Base-by-base conservation (phyloP, 371 early-diverging fungal genomes). In the Umbelopsis sp. region DNA sequence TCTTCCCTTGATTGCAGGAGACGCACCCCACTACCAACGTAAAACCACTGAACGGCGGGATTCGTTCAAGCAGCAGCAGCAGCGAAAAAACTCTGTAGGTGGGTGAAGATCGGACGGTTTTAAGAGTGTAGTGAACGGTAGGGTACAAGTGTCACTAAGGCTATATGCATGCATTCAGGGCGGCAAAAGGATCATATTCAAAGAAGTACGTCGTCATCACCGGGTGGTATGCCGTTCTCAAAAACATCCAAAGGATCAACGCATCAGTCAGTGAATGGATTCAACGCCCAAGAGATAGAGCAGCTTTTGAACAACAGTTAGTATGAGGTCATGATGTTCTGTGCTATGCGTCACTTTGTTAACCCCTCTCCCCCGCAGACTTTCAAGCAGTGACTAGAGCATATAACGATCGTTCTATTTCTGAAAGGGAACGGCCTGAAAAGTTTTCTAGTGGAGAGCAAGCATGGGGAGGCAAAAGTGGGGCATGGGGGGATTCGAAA, bases 371-470 rank as follows among this genome's bases (percentile, higher is more conserved):
- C 4, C 29, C 1, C 50, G 14, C 63, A 76, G 76, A 73, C 53
- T 76, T 66, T 46, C 69, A 70, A 38, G 69, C 72, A 38, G 69
- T 65, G 1, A 29, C 71, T 35, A 52, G 67, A 10, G 70, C 73
- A 16, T 66, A 72, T 25, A 73, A 76, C 37, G 71, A 71, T 35
- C 32, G 67, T 25, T 69, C 67, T 32, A 16, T 66, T n/a, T 67
- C 71, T 24, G 64, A 65, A 62, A 70, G 71, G 10, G 50, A 57
- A 57, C 52, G 73, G 35, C 76, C 76, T 11, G 71, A 69, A 51
- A 76, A 76, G 50, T 71, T 72, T 57, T 72, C 72, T 41, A 76
- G 76, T 44, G 73, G 70, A 41, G 76, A 76, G n/a, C 67, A 70
- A 65, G 76, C 76, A 10, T 76, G 76, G 76, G 76, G 76, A 5